Base-by-base conservation (phyloP, 2,329 filamentous ascomycete species). In the Curvularia verruculosa region DNA sequence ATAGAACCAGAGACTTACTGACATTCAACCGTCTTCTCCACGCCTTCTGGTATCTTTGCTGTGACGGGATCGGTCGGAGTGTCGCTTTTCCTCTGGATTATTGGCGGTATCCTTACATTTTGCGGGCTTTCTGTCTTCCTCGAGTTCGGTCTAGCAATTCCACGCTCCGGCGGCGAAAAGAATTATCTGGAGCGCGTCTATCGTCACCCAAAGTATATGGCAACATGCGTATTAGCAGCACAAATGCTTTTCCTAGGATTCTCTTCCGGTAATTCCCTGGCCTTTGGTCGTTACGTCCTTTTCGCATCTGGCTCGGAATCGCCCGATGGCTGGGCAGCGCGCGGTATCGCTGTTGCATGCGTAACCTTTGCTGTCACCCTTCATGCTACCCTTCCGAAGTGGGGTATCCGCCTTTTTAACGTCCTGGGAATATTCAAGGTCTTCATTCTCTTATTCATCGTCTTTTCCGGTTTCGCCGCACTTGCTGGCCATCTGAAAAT, bases 121-220 rank as follows among this genome's bases (percentile, higher is more conserved):
- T 82, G 79, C 60, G 85, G 85, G 21, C 77, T 88, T 12, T 83
- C 82, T 52, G 84, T 89, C 4, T 88, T 84, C 69, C 80, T 88
- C 47, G 86, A 88, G 65, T 87, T 87, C 63, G 86, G 85, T 23
- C 79, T 85, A 3, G 84, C 84, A 3, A 86, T 87, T 34, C 86
- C 86, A 2, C 79, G 83, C 34, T 86, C 84, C 13, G 86, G 86
- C 13, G 86, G 86, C 19, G 85, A 88, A 61, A 88, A 88, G 78
- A 86, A 87, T 70, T 88, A 88, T 67, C 82, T 88, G 13, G 86
- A 88, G 66, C 79, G 83, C n/a, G 83, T 85, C 15, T 88, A 87
- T 73, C 80, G 80, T 2, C 81, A 78, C 21, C 86, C 86, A 0
- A 82, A 80, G 54, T 86, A 86, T 70, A 72, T 88, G 1, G 82